phyloP scores from a whole-genome alignment of 805 yeast genomes.

The Candida multigemmis region DNA sequence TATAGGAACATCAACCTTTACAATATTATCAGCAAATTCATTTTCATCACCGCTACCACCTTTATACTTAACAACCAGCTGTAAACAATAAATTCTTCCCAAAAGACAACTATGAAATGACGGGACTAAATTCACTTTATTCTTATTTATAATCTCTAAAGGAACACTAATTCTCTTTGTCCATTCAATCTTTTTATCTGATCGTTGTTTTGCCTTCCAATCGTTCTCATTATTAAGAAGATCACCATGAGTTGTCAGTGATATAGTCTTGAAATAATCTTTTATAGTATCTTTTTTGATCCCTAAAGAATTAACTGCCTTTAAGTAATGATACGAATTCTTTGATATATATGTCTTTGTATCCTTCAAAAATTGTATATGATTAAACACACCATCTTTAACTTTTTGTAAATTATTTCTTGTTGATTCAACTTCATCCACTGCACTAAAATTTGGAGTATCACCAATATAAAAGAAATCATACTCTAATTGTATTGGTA shows the following conservation, averaged over 20 bases:
- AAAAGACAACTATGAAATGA: slow-evolving; percentile 55
- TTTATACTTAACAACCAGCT: slow-evolving; percentile 36
- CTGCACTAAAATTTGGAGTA: too few relatives aligned
- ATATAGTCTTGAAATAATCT: slow-evolving; percentile 23
- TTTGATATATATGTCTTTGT: slow-evolving; percentile 22
- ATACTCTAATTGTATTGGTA: slow-evolving; percentile 28
- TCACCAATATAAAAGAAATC: slow-evolving; percentile 29
- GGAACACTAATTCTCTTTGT: slow-evolving; percentile 28
- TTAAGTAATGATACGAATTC: slow-evolving; percentile 24
- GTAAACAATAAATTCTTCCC: slow-evolving; percentile 49
- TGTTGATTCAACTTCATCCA: slow-evolving; percentile 23
- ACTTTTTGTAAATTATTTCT: slow-evolving; percentile 23
- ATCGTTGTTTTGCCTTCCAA: slow-evolving; percentile 19
- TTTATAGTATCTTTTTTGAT: slow-evolving; percentile 31
- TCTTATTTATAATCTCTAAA: slow-evolving; percentile 30
- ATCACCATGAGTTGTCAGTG: slow-evolving; percentile 13
- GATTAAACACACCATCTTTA: slow-evolving; percentile 23
- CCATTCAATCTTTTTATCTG: slow-evolving; percentile 11
- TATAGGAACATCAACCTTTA: slow-evolving; percentile 26
- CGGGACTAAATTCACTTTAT: slow-evolving; percentile 46
- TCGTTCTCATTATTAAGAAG: slow-evolving; percentile 12
- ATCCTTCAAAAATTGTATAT: slow-evolving; percentile 24
- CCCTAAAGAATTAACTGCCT: slow-evolving; percentile 26
- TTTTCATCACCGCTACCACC: slow-evolving; percentile 28
- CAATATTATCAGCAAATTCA: slow-evolving; percentile 21